phyloP scores from a whole-genome alignment of 352 stramenopile species.

The Phytophthora citricola region DNA sequence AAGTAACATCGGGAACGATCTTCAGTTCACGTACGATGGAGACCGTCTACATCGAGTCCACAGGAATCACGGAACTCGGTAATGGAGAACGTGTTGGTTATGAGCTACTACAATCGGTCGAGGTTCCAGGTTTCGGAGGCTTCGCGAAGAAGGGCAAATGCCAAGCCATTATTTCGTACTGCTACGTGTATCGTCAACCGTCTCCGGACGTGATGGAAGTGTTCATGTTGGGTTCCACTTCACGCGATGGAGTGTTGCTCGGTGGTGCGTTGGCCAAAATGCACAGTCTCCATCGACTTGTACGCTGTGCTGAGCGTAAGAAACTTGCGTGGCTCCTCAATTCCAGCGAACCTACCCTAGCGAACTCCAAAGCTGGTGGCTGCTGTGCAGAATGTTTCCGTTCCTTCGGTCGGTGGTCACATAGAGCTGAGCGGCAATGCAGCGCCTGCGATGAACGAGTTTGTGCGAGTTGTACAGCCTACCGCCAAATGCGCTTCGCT shows the following conservation, averaged over 20 bases:
- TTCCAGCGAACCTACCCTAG: slow-evolving; percentile 34
- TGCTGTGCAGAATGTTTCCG: slow-evolving; percentile 45
- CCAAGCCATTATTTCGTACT: slow-evolving; percentile 44
- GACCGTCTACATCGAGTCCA: slow-evolving; percentile 44
- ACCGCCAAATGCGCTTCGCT: slow-evolving; percentile 39
- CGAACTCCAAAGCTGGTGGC: slow-evolving; percentile 21
- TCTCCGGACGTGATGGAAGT: slow-evolving; percentile 36
- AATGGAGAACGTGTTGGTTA: slow-evolving; percentile 42
- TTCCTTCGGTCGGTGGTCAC: slow-evolving; percentile 31
- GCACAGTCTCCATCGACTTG: slow-evolving; percentile 35
- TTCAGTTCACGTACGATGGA: slow-evolving; percentile 25
- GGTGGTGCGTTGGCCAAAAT: slow-evolving; percentile 38
- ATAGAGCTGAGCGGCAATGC: slow-evolving; percentile 37
- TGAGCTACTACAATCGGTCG: slow-evolving; percentile 42
- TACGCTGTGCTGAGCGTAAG: slow-evolving; percentile 34
- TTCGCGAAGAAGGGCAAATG: slow-evolving; percentile 10
- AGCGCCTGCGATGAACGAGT: slow-evolving; percentile 43
- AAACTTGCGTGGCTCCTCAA: slow-evolving; percentile 48
- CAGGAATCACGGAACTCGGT: slow-evolving; percentile 29
- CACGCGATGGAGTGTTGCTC: slow-evolving; percentile 33
- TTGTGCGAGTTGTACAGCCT: slow-evolving; percentile 30
- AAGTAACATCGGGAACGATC: slow-evolving; percentile 20
- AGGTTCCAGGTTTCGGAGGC: slow-evolving; percentile 26
- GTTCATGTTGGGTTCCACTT: slow-evolving; percentile 41
- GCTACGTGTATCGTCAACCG: slow-evolving; percentile 45